Percentiles rank a stretch among this genome's conserved stretches.
Evolutionary conservation across 257 asterid species (phyloP).

Genomic region (Lantana camara): DNA sequence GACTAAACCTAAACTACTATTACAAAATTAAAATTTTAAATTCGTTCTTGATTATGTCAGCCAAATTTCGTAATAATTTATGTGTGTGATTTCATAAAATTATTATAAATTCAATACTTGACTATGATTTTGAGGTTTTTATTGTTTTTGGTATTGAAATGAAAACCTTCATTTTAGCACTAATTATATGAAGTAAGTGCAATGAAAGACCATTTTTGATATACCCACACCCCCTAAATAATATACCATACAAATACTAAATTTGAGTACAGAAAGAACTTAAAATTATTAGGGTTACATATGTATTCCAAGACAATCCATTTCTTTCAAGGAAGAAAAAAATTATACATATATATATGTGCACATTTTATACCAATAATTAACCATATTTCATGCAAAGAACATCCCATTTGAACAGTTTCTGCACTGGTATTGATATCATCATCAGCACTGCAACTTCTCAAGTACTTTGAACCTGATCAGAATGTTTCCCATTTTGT

Average conservation of each 20-base stretch:
- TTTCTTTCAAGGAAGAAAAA: slow-evolving; percentile 8
- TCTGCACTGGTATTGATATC: background rate
- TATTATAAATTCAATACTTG: background rate
- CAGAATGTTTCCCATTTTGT: slow-evolving; percentile 87
- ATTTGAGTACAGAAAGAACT: slow-evolving; percentile 1
- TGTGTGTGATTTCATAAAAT: background rate
- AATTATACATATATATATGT: slow-evolving; percentile 6
- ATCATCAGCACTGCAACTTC: background rate
- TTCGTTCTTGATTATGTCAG: too few relatives aligned
- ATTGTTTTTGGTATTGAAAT: background rate
- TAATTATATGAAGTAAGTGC: background rate
- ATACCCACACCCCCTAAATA: slow-evolving; percentile 26
- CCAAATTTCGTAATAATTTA: too few relatives aligned
- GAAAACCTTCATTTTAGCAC: slow-evolving; percentile 10
- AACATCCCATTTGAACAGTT: background rate
- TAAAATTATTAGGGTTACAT: background rate
- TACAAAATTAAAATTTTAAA: too few relatives aligned
- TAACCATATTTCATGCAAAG: slow-evolving; percentile 1
- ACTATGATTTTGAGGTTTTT: background rate
- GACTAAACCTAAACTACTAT: too few relatives aligned
- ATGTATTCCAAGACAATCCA: slow-evolving; percentile 22
- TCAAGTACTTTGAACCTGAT: slow-evolving; percentile 19
- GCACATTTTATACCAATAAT: slow-evolving; percentile 20
- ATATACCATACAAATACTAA: slow-evolving; percentile 23
- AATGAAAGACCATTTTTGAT: slow-evolving; percentile 16